Base-by-base conservation (phyloP, 169 alveolate genomes). In the Eimeria praecox region DNA sequence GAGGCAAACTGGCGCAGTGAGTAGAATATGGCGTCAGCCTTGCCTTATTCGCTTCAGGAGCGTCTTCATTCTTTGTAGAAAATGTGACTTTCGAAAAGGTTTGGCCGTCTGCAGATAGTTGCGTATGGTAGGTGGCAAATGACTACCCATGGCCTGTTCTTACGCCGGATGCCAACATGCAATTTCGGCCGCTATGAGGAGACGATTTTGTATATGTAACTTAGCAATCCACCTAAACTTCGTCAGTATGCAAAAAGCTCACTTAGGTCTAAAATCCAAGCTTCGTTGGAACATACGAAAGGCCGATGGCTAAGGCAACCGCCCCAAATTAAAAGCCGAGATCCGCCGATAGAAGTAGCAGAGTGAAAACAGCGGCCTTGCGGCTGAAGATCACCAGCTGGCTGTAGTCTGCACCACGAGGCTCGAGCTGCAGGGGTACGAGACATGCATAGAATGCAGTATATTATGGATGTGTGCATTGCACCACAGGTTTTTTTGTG, bases 311-410 rank as follows among this genome's bases (percentile, higher is more conserved):
- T 86, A n/a, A 86, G 75, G 78, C 92, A 86, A 20, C 92, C 92
- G 2, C 92, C 92, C 92, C 80, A 86, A 56, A 86, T 86, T 42
- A 86, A 86, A 38, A 86, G 38, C 40, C 92, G 92, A 18, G 92
- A 56, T 27, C 54, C 92, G 64, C 92, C 92, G 56, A 86, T 86
- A 44, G 54, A 44, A 20, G 92, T 86, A 20, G 92, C 92, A 86
- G 92, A 54, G 59, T 86, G 92, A 40, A 86, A 86, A 73, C 92
- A 86, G 24, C 92, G 92, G 64, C 92, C 92, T 5, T 44, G 92
- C 24, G 92, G 92, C 46, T 20, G 78, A 59, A 2, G 38, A 56
- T 12, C 62, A 56, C 71, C 92, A 6, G 42, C 20, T 24, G 59
- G 42, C 59, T 86, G 92, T 35, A 86, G 27, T 40, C 46, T 54